Conservation (phyloP, 2,329 filamentous ascomycete species). For the Drechslerella coelobrocha region DNA sequence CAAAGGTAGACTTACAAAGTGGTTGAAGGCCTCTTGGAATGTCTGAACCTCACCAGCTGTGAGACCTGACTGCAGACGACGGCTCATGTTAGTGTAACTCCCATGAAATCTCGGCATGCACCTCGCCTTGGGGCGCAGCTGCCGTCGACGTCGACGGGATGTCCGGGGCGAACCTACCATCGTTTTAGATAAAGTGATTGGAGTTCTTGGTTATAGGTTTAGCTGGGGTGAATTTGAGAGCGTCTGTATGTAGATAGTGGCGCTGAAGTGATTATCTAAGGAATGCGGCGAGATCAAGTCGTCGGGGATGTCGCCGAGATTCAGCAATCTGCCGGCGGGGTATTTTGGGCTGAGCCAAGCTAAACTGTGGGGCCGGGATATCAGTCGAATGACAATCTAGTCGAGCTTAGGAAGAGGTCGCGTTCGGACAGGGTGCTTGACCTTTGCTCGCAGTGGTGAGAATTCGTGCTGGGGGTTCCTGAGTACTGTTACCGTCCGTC, state of each 20-base stretch:
- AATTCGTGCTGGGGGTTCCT: not conserved
- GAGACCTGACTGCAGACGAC: conserved; percentile 9
- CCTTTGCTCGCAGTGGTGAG: not conserved
- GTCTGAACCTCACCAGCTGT: conserved; percentile 54
- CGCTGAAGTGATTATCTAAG: not conserved
- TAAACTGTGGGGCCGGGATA: not conserved
- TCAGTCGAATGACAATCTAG: not conserved
- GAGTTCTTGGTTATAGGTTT: not conserved
- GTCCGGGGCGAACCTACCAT: not conserved
- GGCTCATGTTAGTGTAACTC: not conserved
- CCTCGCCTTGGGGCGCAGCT: not conserved
- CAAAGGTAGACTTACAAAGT: conserved; percentile 54
- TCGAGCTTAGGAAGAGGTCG: too few species aligned
- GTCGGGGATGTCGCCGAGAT: conserved; percentile 3
- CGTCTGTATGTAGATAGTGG: not conserved
- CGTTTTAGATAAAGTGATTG: not conserved
- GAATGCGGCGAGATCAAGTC: not conserved
- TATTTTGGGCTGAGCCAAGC: not conserved
- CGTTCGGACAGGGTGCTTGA: too few species aligned
- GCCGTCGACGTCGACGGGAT: not conserved
- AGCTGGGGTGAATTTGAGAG: not conserved
- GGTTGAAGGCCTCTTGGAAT: conserved; percentile 55
- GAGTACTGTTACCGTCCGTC: too few species aligned
- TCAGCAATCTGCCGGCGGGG: conserved; percentile 8
- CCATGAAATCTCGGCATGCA: not conserved